phyloP scores from a whole-genome alignment of 345 rosid genomes.

The Hibiscus syriacus region DNA sequence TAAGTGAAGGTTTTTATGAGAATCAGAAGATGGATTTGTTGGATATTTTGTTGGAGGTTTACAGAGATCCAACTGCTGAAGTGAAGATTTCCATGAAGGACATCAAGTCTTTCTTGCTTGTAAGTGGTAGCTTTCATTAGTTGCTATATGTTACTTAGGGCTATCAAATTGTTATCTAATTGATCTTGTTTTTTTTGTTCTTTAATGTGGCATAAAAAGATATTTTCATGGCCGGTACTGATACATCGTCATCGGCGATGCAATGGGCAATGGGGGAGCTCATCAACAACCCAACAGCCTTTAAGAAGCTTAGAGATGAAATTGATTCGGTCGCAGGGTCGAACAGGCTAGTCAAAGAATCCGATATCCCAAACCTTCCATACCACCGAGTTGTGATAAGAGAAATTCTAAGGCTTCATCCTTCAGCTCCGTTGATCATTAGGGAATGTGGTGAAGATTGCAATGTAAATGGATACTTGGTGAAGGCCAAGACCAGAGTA shows the following conservation, averaged over 20 bases:
- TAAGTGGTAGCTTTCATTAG: background rate
- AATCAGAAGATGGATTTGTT: conserved; percentile 28
- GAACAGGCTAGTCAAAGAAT: conserved; percentile 30
- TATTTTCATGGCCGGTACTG: conserved; percentile 39
- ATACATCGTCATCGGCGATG: conserved; percentile 37
- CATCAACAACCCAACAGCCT: conserved; percentile 27
- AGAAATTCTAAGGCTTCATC: conserved; percentile 41
- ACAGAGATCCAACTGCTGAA: conserved; percentile 40
- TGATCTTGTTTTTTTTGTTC: too few species aligned
- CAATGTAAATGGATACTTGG: conserved; percentile 21
- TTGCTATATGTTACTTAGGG: background rate
- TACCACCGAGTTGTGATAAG: conserved; percentile 36
- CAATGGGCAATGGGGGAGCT: conserved; percentile 56
- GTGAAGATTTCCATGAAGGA: conserved; percentile 43
- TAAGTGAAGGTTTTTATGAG: conserved; percentile 7
- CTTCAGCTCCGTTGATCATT: conserved; percentile 35
- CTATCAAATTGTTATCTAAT: background rate
- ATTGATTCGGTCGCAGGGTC: conserved; percentile 25
- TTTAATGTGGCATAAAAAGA: conserved; percentile 14
- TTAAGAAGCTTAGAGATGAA: conserved; percentile 33
- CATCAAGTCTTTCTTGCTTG: conserved; percentile 60
- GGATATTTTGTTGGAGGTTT: conserved; percentile 34
- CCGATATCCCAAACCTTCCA: conserved; percentile 34
- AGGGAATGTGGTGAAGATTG: conserved; percentile 44
- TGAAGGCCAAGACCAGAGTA: conserved; percentile 36